A percentile compares a stretch with the other conserved stretches of the same genome.
These are phyloP conservation scores for Cucurbita ficifolia DNA, from an alignment of 306 rosid species.

Conservation along the genomic window DNA sequence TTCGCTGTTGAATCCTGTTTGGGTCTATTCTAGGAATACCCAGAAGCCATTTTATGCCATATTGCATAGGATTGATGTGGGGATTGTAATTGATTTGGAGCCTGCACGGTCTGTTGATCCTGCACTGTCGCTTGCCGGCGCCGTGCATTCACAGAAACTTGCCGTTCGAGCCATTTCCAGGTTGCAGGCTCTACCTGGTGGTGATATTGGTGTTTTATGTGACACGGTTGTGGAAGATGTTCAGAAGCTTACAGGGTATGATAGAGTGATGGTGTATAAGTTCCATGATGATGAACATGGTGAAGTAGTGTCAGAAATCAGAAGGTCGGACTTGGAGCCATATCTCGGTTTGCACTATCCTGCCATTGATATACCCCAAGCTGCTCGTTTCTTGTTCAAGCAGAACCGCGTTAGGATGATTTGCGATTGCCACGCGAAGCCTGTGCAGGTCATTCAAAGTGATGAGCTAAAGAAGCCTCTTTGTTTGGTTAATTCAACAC, in stretches of 20 bases:
- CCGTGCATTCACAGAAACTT: constrained; percentile 72
- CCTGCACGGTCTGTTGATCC: constrained; percentile 49
- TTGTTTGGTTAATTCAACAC: constrained; percentile 73
- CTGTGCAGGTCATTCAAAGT: constrained; percentile 43
- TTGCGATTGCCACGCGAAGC: constrained; percentile 57
- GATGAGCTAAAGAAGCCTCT: constrained; percentile 47
- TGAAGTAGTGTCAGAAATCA: constrained; percentile 69
- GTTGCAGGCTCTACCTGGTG: constrained; percentile 67
- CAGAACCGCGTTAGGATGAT: constrained; percentile 65
- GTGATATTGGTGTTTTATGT: constrained; percentile 46
- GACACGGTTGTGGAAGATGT: constrained; percentile 65
- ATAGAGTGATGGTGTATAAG: constrained; percentile 78
- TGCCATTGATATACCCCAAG: constrained; percentile 73
- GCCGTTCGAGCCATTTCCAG: constrained; percentile 72
- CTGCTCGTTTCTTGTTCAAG: constrained; percentile 68
- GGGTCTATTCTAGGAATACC: constrained; percentile 39
- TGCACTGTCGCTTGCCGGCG: constrained; percentile 61
- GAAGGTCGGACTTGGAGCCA: constrained; percentile 58
- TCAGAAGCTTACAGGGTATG: constrained; percentile 72
- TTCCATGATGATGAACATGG: constrained; percentile 88
- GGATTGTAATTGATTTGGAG: constrained; percentile 74
- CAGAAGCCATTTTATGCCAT: constrained; percentile 73
- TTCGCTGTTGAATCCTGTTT: constrained; percentile 52
- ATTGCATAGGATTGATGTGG: constrained; percentile 71
- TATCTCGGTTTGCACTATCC: constrained; percentile 78